Base-by-base conservation (phyloP, 2,329 filamentous ascomycete species). In the Claviceps monticola region DNA sequence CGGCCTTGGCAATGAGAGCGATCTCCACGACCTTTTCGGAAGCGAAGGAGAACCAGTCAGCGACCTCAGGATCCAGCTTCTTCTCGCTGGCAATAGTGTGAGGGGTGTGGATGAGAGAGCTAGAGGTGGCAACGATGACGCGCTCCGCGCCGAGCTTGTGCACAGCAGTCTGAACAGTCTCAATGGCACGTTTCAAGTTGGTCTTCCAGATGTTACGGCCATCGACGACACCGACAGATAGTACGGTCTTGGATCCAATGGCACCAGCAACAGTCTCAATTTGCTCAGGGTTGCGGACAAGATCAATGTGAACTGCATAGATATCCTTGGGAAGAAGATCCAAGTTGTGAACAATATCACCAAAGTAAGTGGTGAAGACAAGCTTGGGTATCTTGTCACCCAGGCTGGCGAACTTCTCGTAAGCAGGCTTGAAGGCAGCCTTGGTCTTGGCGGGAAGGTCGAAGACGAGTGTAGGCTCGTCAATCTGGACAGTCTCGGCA, bases 201-300 rank as follows among this genome's bases (percentile, higher is more conserved):
- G 89, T 96, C 87, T 98, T 98, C 93, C 93, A 98, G 79, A 98
- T 97, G 82, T 98, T 98, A 66, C 93, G 89, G 65, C 93, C 93
- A 64, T 98, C 90, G 60, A 98, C 93, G 62, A 98, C 86, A 88
- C 93, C 93, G 59, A 83, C 86, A 60, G 93, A 98, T 60, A 98
- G 84, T 61, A 89, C 73, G 68, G 95, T 94, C 70, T 89, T 88
- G 68, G 88, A 73, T 69, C 88, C 89, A 59, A 98, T 82, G 64
- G 89, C 84, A 65, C 75, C 78, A 61, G 88, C 71, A 64, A 98
- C 88, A 59, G 84, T 81, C 56, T 93, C 83, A 58, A 98, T 85
- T 78, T 98, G 93, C 79, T 97, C 91, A 52, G 93, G 93, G 80
- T 96, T 91, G 70, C 93, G 89, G 72, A 97, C 93, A 60, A 97